Evolutionary conservation across 108 stramenopile genomes (phyloP), one percentile per base, ranked within the genome.

Genomic region (Cyclotella distinguenda): DNA sequence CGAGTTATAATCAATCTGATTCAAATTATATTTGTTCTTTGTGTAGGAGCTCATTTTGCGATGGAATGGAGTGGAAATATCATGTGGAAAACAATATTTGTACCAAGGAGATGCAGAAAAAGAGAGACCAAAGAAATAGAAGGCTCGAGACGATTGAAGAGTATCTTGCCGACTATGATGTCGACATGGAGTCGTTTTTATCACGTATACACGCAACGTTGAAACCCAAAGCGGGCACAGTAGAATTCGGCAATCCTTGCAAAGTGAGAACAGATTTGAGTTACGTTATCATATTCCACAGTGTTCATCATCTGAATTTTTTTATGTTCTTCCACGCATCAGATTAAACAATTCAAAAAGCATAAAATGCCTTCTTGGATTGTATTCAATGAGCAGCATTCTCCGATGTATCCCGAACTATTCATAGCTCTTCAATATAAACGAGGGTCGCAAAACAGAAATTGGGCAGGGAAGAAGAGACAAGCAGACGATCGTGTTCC

Each of bases 291-390:
- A 2, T 48, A 2, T 1, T 48, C 47, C 23, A 23, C 11, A 48
- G 19, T 25, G 2, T 19, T 4, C 4, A 23, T 9, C 33, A 22
- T 13, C 16, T 45, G 34, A 16, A 2, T 11, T 13, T 16, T 65
- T 38, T 47, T 49, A 52, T 5, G 60, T 58, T 34, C 61, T 48
- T 26, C 57, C 31, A 19, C 39, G 22, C 23, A 48, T 50, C 60
- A 60, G 42, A 62, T 74, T 40, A 74, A 74, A 48, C 46, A 60
- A 51, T 36, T 34, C 50, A 66, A 78, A 40, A 72, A 47, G 28
- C 59, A 72, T 43, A 72, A 59, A 53, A 48, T 48, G 70, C 77
- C 70, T 35, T 56, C 77, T 23, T 78, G 71, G 70, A 65, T 78
- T 34, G 70, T 70, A 25, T 79, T 79, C 51, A 68, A 79, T 42